Base-by-base conservation (phyloP, 306 rosid genomes). In the Inga leiocalycina region DNA sequence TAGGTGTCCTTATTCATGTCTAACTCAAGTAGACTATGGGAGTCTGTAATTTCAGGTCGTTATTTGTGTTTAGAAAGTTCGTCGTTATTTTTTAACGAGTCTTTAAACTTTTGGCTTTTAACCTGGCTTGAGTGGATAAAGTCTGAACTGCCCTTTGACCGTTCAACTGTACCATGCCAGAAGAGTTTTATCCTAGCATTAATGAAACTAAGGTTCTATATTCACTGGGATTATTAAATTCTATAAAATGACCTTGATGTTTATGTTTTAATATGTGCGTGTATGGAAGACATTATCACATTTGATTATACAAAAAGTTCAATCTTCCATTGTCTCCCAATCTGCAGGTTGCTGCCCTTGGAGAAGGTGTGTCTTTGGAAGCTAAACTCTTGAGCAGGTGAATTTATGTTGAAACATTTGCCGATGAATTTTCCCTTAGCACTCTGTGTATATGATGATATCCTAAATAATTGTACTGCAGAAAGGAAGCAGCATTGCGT, bases 331-430 rank as follows among this genome's bases (percentile, higher is more conserved):
- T 74, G 57, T 79, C 61, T 85, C 52, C 17, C 71, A 84, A 78
- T 75, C 79, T 83, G 84, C 84, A 95, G 98, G 98, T 95, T 90
- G 92, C 98, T 84, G 87, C 97, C 27, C 94, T 93, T 41, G 98
- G 94, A 71, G 98, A 95, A 89, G 98, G 97, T 79, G 93, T 91
- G 81, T 95, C 98, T 74, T 91, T 95, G 92, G 98, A 95, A 88
- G 98, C 98, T 81, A 95, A 95, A 90, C 98, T 95, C 81, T 85
- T 95, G 90, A 93, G 98, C 98, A 92, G 98, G 98, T 91, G 77
- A 82, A 85, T 87, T 84, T 34, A 71, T 86, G 71, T 72, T 83
- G 39, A 80, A 76, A 65, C 70, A 44, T 64, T 84, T 88, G 72
- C 82, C 68, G 44, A 73, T 75, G 69, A 72, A 54, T 71, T 81